phyloP scores from a whole-genome alignment of 2,329 filamentous ascomycete species.

The Triangularia verruculosa region DNA sequence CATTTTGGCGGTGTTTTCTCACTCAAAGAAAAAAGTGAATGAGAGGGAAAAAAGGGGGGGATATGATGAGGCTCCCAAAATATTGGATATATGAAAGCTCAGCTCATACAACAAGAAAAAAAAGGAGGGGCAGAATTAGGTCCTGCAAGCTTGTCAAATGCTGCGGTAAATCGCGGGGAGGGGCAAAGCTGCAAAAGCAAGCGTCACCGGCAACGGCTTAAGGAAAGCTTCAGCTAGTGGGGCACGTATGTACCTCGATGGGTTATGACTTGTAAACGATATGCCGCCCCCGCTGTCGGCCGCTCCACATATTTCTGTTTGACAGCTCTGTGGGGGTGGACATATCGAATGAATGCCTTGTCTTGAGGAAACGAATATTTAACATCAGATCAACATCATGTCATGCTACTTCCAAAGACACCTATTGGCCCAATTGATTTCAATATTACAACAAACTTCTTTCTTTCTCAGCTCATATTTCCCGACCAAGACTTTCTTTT shows the following conservation, averaged over 20 bases:
- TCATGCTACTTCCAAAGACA: not conserved
- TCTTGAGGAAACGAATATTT: not conserved
- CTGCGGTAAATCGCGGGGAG: not conserved
- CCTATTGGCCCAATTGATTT: not conserved
- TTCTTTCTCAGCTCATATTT: not conserved
- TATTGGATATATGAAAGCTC: not conserved
- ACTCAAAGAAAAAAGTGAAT: not conserved
- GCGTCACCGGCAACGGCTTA: not conserved
- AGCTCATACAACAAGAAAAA: not conserved
- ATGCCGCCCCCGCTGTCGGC: not conserved
- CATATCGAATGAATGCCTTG: not conserved
- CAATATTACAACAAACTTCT: not conserved
- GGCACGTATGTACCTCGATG: not conserved
- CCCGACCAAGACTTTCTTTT: not conserved
- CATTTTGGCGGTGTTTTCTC: slow-evolving; percentile 21
- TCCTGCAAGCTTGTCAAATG: not conserved
- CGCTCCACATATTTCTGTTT: not conserved
- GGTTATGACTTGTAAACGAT: not conserved
- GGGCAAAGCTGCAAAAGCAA: not conserved
- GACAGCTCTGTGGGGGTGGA: not conserved
- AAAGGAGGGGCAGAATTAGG: not conserved
- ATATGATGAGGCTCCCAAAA: not conserved
- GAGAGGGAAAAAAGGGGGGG: not conserved
- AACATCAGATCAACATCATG: not conserved
- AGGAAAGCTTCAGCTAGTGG: not conserved